Percentiles rank a stretch among this genome's conserved stretches.
Evolutionary conservation across 345 rosid genomes (phyloP).

Genomic region (Lepidium aucheri): DNA sequence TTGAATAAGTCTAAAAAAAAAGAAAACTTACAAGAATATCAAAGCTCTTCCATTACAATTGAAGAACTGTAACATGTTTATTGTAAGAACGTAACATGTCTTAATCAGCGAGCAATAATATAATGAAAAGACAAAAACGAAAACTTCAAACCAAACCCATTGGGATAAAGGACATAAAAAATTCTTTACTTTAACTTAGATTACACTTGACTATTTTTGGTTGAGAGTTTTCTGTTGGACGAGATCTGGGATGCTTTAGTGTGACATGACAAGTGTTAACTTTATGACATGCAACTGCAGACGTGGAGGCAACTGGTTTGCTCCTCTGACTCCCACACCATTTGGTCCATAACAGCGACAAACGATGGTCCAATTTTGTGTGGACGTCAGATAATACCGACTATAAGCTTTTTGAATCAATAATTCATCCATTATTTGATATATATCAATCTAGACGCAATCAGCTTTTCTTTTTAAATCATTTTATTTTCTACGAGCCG

Average conservation of each 20-base stretch:
- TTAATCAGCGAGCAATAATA: background rate
- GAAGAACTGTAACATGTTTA: no score
- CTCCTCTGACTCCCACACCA: background rate
- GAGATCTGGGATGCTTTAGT: background rate
- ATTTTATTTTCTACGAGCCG: no score
- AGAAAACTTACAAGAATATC: no score
- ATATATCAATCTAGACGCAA: no score
- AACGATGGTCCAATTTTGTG: background rate
- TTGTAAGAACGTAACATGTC: background rate
- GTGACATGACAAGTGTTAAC: background rate
- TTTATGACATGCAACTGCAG: background rate
- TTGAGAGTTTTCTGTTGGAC: background rate
- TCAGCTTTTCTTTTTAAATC: no score
- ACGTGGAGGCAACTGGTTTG: background rate
- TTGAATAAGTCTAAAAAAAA: background rate
- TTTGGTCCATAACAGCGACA: no score
- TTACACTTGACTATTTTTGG: background rate
- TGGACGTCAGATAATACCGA: background rate
- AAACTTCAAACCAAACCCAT: slow-evolving; percentile 10
- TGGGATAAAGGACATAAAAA: background rate
- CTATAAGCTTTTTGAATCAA: background rate
- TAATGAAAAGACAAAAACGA: background rate
- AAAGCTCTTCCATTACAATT: no score
- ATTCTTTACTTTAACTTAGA: background rate
- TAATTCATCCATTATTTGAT: background rate